A percentile compares a stretch with the other conserved stretches of the same genome.
Conservation (phyloP, 129 eudicot species). For the Silybum marianum region DNA sequence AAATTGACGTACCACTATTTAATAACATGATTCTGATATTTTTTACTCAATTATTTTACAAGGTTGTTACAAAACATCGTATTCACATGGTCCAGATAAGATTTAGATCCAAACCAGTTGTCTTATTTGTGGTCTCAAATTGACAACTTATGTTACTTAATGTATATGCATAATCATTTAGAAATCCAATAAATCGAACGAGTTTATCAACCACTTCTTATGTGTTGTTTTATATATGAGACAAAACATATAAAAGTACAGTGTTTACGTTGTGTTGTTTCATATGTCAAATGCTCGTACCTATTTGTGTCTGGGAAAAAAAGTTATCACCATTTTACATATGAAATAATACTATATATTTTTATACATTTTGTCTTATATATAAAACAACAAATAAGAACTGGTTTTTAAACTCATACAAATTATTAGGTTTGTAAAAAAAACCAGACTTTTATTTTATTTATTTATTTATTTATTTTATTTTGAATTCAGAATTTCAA, state of each 20-base stretch:
- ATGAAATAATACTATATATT: not conserved
- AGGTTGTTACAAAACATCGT: not conserved
- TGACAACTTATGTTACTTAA: not conserved
- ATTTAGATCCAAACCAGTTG: not conserved
- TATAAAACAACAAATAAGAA: not conserved
- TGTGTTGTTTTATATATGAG: no score
- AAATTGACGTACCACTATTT: not conserved
- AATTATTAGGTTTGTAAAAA: not conserved
- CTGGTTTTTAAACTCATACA: not conserved
- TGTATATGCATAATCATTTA: not conserved
- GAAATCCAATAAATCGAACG: not conserved
- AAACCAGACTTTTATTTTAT: not conserved
- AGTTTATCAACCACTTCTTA: no score
- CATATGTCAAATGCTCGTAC: not conserved
- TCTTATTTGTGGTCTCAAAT: not conserved
- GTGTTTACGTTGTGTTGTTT: no score
- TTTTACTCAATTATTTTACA: not conserved
- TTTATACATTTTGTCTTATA: not conserved
- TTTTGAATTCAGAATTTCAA: not conserved
- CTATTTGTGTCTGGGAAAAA: no score
- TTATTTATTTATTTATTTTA: not conserved
- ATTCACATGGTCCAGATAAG: not conserved
- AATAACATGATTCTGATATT: not conserved
- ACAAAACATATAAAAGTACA: not conserved
- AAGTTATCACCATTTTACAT: no score